Conservation (phyloP, 2,329 filamentous ascomycete species). For the Knoxdaviesia proteae region DNA sequence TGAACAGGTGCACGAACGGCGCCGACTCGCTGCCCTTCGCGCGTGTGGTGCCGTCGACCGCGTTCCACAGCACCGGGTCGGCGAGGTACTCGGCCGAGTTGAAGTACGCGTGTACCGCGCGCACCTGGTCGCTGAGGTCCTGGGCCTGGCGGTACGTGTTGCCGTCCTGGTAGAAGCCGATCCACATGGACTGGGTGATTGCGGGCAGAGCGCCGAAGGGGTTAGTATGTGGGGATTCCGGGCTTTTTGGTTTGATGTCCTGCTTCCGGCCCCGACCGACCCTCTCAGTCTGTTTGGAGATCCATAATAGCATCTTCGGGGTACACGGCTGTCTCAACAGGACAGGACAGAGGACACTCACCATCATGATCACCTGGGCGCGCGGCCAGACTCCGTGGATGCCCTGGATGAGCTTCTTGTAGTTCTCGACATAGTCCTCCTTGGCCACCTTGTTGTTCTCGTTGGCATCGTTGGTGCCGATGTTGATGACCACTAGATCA, state of each 20-base stretch:
- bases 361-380: conserved; percentile 23
- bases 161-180: conserved; percentile 27
- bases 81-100: conserved; percentile 21
- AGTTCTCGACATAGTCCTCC: conserved; percentile 17
- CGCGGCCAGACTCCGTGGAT: conserved; percentile 24
- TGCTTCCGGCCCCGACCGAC: too few relatives aligned
- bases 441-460: conserved; percentile 18
- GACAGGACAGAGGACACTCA: conserved; percentile 5
- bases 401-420: conserved; percentile 22
- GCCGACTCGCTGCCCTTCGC: conserved; percentile 12
- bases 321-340: too few relatives aligned
- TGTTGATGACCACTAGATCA: conserved; percentile 23
- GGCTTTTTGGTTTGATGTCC: too few relatives aligned
- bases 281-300: not conserved
- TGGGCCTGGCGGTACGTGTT: conserved; percentile 25
- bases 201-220: too few relatives aligned
- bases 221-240: not conserved
- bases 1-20: conserved; percentile 39
- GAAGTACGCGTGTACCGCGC: conserved; percentile 29
- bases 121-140: conserved; percentile 27
- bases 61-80: conserved; percentile 14
- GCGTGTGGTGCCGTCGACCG: conserved; percentile 15
- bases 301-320: not conserved
- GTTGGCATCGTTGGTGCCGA: conserved; percentile 26
- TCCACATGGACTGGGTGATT: conserved; percentile 24